Evolutionary conservation across 2,329 filamentous ascomycete species (phyloP), one percentile per base, ranked within the genome.

Genomic region (Aspergillus sp.): DNA sequence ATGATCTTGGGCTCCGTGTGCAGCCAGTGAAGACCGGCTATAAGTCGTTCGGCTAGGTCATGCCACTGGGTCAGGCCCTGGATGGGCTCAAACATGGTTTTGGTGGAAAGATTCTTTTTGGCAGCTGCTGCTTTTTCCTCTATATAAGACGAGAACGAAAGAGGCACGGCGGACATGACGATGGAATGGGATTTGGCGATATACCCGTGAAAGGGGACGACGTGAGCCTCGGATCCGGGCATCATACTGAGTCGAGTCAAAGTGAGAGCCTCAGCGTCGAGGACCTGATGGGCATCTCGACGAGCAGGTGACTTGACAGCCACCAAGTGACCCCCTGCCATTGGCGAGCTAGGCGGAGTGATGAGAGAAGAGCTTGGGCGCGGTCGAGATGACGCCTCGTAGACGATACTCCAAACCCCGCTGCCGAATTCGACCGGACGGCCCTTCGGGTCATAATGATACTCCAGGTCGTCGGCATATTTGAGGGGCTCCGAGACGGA

Each of bases 401-500:
- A 80, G 18, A 82, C 80, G 18, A 73, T 75, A 61, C 80, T 81
- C 79, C 80, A 82, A 18, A 73, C 78, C 24, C 80, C 80, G 42
- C 71, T 73, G 24, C 80, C 80, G 55, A 77, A 80, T 55, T 78
- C 73, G 18, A 76, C 54, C 7, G 66, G 69, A 14, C 65, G 66
- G 16, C 71, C 72, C n/a, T 64, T 59, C 2, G 56, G 46, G 54
- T 73, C 71, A 52, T 57, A 62, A 20, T 68, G 69, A 18, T 73
- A 64, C 52, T 78, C 71, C 11, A 78, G 54, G n/a, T 73, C 70
- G 12, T 72, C 70, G 3, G 65, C 57, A 52, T 77, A 78, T 24
- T 70, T 68, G 11, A 68, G 60, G 6, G 71, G 69, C 45, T 20
- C 22, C 12, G 45, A 20, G 45, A 47, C 45, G 12, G 45, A 20